Conservation (phyloP, 805 yeast genomes). For the Nakazawaea sp. region DNA sequence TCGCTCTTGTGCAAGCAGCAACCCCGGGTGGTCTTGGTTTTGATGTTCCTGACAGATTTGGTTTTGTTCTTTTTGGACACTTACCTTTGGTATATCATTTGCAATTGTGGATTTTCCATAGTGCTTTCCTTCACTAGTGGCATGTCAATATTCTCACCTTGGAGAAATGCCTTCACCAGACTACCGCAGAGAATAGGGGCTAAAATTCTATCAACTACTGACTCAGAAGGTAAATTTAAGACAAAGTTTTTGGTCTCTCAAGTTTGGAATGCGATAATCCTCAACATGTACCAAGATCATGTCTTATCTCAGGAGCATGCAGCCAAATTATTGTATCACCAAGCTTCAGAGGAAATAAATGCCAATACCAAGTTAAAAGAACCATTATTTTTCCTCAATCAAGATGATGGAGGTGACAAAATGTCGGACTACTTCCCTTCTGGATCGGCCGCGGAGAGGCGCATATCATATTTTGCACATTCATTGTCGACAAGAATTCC, state of each 20-base stretch:
- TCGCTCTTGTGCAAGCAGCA: slow-evolving; percentile 35
- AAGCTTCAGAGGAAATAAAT: slow-evolving; percentile 46
- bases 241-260: slow-evolving; percentile 34
- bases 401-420: slow-evolving; percentile 36
- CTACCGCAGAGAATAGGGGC: slow-evolving; percentile 45
- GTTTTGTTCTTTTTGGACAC: slow-evolving; percentile 48
- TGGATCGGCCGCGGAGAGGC: slow-evolving; percentile 43
- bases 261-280: slow-evolving; percentile 48
- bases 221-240: slow-evolving; percentile 37
- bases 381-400: slow-evolving; percentile 41
- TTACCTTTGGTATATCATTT: slow-evolving; percentile 50
- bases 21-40: slow-evolving; percentile 30
- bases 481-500: slow-evolving; percentile 41
- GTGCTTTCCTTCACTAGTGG: slow-evolving; percentile 44
- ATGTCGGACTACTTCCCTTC: slow-evolving; percentile 33
- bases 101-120: slow-evolving; percentile 46
- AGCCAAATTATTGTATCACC: slow-evolving; percentile 24
- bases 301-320: slow-evolving; percentile 44
- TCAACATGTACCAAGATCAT: slow-evolving; percentile 50
- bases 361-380: slow-evolving; percentile 25
- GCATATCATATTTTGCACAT: slow-evolving; percentile 48
- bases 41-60: slow-evolving; percentile 38
- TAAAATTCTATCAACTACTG: slow-evolving; percentile 37
- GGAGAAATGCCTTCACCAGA: slow-evolving; percentile 48
- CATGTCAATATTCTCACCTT: slow-evolving; percentile 48